Evolutionary conservation across 164 flowering plant species (phyloP), one percentile per base, ranked within the genome.

Genomic region (Saururus chinensis): DNA sequence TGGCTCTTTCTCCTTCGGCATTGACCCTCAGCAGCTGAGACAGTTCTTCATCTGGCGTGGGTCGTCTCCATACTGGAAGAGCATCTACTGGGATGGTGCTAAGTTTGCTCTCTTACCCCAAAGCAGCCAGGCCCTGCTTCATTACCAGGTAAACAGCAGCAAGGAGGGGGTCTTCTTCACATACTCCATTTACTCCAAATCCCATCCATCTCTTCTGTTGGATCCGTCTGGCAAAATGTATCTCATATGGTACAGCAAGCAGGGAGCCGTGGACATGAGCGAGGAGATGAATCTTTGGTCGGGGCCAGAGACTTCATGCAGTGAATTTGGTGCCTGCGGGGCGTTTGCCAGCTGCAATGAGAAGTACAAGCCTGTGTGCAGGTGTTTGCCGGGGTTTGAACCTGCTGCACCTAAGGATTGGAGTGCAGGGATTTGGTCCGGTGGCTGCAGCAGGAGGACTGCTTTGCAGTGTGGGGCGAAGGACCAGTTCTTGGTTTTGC

Each of bases 1-100:
- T 0, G 82, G 83, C n/a, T 56, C 56, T 1, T 73, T 45, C 52
- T 42, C 53, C 0, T 6, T 69, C 4, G 71, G 72, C 16, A 10
- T 74, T 7, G 62, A 59, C 54, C 66, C 56, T 1, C 9, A 26
- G 21, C 19, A 24, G 22, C 4, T 26, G 9, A 17, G 5, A 8
- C 51, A 56, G 24, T 20, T 56, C 8, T 40, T 19, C 16, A 24
- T 42, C 17, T 56, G 53, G 60, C 17, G 42, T 17, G 21, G 53
- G 10, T 14, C 17, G 6, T 9, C 11, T 4, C 40, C 49, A 1
- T 37, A 55, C 21, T 56, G 60, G 60, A 26, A 53, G 8, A 42
- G 51, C 21, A 60, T 51, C 6, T 14, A 7, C 14, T 64, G 59
- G 67, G 56, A 64, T 23, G 60, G 67, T 19, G 11, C 16, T 52